Conservation (phyloP, 1,284 basidiomycete genomes). For the Vanrija humicola region DNA sequence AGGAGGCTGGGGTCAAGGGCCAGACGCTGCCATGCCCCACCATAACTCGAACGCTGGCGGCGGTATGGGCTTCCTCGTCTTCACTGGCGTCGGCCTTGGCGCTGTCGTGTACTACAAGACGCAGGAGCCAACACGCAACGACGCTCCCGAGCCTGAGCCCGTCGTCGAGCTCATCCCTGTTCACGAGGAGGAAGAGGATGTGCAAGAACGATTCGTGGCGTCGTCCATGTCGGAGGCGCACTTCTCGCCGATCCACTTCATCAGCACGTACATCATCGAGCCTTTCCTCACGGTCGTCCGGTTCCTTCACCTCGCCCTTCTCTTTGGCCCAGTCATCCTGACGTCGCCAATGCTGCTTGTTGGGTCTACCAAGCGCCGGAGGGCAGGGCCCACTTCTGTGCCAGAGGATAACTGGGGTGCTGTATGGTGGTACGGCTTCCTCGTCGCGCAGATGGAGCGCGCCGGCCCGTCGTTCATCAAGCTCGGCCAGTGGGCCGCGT, state of each 20-base stretch:
- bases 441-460: conserved; percentile 85
- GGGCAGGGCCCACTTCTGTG: conserved; percentile 44
- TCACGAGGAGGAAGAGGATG: conserved; percentile 4
- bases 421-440: conserved; percentile 89
- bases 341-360: conserved; percentile 80
- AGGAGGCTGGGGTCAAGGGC: too few relatives aligned
- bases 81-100: conserved; percentile 27
- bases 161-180: conserved; percentile 18
- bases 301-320: conserved; percentile 74
- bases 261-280: conserved; percentile 63
- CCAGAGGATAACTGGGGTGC: conserved; percentile 76
- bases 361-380: conserved; percentile 54
- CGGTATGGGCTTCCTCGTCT: conserved; percentile 23
- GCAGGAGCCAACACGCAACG: conserved; percentile 24
- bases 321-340: conserved; percentile 86
- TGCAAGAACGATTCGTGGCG: conserved; percentile 14
- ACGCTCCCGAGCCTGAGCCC: background rate
- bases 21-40: background rate
- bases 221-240: conserved; percentile 13
- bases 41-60: conserved; percentile 9
- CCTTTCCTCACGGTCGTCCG: conserved; percentile 77
- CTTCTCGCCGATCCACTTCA: conserved; percentile 14
- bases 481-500: conserved; percentile 98
- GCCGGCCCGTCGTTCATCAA: conserved; percentile 98
- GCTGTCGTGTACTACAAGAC: conserved; percentile 21